A percentile compares a stretch with the other conserved stretches of the same genome.
Evolutionary conservation across 352 stramenopile genomes (phyloP).

Genomic region (Elongisporangium prolatum): DNA sequence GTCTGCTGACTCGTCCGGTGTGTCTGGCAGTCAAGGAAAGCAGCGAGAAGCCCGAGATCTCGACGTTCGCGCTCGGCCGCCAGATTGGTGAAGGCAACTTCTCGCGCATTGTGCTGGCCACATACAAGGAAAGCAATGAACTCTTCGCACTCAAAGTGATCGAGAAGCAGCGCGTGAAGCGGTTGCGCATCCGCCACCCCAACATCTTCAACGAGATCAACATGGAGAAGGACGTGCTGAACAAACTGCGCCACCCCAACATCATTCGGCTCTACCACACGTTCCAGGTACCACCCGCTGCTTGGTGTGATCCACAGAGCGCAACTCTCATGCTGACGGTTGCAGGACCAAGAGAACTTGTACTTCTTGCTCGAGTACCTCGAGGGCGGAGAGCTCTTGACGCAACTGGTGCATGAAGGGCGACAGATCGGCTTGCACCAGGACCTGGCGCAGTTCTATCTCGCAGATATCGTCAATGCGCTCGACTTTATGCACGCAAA

Average conservation of each 20-base stretch:
- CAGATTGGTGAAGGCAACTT: slow-evolving; percentile 93
- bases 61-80: slow-evolving; percentile 62
- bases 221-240: slow-evolving; percentile 96
- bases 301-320: too few species aligned
- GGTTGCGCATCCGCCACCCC: slow-evolving; percentile 89
- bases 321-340: not conserved
- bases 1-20: slow-evolving; percentile 2
- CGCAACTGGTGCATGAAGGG: slow-evolving; percentile 79
- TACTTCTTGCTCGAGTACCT: slow-evolving; percentile 97
- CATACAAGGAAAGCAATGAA: slow-evolving; percentile 88
- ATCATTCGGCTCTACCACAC: slow-evolving; percentile 94
- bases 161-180: slow-evolving; percentile 86
- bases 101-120: slow-evolving; percentile 87
- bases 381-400: slow-evolving; percentile 90
- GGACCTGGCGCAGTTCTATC: slow-evolving; percentile 79
- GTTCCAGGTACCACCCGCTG: slow-evolving; percentile 78
- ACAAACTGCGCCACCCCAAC: slow-evolving; percentile 84
- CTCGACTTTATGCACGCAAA: slow-evolving; percentile 92
- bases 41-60: slow-evolving; percentile 64
- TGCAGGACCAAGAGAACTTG: slow-evolving; percentile 86
- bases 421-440: slow-evolving; percentile 74
- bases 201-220: slow-evolving; percentile 99
- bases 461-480: slow-evolving; percentile 87
- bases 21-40: slow-evolving; percentile 56
- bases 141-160: slow-evolving; percentile 96